Base-by-base conservation (phyloP, 2,329 filamentous ascomycete species). In the Blastomyces silverae region DNA sequence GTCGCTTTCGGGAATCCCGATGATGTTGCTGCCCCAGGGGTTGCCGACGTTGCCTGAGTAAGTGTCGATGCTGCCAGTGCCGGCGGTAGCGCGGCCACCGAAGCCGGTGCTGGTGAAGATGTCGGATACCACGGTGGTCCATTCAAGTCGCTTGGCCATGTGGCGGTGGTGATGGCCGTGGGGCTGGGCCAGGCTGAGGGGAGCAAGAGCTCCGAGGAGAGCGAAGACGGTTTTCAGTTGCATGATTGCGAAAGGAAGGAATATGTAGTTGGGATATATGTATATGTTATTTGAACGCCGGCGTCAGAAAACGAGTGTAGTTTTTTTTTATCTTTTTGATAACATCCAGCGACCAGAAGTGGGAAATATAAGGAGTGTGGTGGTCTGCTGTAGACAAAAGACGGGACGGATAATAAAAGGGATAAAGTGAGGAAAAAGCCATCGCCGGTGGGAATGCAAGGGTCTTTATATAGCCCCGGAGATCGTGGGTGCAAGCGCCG, bases 1-100 rank as follows among this genome's bases (percentile, higher is more conserved):
- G 25, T 71, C 68, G 58, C 68, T 65, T 67, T 73, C 70, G 65
- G 70, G 58, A 65, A 79, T 72, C 64, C 75, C 66, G 66, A 75
- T 73, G 65, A 78, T 75, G 74, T 78, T 77, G 73, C 74, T 76
- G 64, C 78, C 76, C 71, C 75, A 77, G 7, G 76, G 76, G 64
- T 25, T 67, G 63, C 77, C 77, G 55, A 73, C 64, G 67, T 78
- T 78, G 61, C 76, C 76, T 28, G 66, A 66, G 68, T 73, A 78
- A 10, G 52, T 62, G 63, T 69, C 68, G 64, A 71, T 67, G 55
- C 67, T 65, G 37, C 67, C 66, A 22, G 55, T 53, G 15, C 22
- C 25, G 61, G 70, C 68, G 52, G 64, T 44, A 65, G 69, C 70
- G 64, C 65, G 64, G 13, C 53, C 66, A 64, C 76, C 76, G 67